These are phyloP conservation scores for Mariannaea sp. DNA, from an alignment of 2,329 filamentous ascomycete genomes.

Conservation along the genomic window DNA sequence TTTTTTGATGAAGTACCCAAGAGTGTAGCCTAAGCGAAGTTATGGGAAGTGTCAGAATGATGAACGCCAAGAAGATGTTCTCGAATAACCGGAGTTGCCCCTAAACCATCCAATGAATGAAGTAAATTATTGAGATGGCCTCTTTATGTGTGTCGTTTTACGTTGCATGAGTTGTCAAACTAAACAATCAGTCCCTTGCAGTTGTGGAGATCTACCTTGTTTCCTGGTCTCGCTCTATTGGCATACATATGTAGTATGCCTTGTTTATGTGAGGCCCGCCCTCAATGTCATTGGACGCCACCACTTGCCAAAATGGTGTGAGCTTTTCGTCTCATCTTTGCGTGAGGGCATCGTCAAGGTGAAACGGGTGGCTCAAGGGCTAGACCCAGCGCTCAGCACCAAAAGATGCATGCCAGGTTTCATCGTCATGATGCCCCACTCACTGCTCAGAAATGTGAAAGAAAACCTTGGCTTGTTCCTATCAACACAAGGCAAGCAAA, in stretches of 20 bases:
- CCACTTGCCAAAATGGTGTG: not conserved
- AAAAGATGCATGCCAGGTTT: slow-evolving; percentile 9
- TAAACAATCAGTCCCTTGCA: not conserved
- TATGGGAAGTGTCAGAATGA: not conserved
- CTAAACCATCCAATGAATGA: not conserved
- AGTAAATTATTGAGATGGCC: not conserved
- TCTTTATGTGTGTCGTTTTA: no score
- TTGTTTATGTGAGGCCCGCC: no score
- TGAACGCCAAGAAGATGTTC: not conserved
- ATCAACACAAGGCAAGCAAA: no score
- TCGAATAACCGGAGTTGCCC: not conserved
- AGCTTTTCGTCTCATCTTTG: not conserved
- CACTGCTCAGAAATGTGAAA: not conserved
- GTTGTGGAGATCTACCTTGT: not conserved
- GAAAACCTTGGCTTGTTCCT: no score
- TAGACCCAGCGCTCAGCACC: not conserved
- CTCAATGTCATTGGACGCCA: not conserved
- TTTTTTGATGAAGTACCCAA: not conserved
- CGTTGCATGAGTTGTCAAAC: not conserved
- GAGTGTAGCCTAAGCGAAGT: not conserved
- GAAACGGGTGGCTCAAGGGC: slow-evolving; percentile 3
- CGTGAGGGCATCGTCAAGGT: slow-evolving; percentile 6
- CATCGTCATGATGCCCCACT: slow-evolving; percentile 1
- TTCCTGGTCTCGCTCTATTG: not conserved
- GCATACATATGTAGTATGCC: no score